Conservation (phyloP, 2,329 filamentous ascomycete genomes). For the Scorias spongiosa region DNA sequence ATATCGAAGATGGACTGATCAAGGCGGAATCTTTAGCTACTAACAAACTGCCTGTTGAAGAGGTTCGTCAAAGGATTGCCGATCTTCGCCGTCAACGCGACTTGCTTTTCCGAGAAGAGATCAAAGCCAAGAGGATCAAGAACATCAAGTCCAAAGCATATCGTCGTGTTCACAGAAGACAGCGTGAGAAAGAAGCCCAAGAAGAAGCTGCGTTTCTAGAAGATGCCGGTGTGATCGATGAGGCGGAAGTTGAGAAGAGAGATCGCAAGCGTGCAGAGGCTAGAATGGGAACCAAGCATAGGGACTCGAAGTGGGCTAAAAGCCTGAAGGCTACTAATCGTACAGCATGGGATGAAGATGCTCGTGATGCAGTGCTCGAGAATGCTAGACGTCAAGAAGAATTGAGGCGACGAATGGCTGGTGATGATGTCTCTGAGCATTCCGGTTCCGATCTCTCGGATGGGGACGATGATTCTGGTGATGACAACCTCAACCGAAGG, state of each 20-base stretch:
- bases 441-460: slow-evolving; percentile 33
- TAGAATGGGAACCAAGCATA: slow-evolving; percentile 70
- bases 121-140: slow-evolving; percentile 81
- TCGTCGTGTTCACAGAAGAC: slow-evolving; percentile 77
- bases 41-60: slow-evolving; percentile 56
- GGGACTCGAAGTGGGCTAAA: slow-evolving; percentile 87
- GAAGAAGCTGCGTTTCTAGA: slow-evolving; percentile 40
- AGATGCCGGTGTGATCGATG: slow-evolving; percentile 43
- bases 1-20: slow-evolving; percentile 47
- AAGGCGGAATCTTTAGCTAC: slow-evolving; percentile 55
- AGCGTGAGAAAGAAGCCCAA: slow-evolving; percentile 44
- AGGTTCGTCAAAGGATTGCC: slow-evolving; percentile 55
- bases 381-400: slow-evolving; percentile 75
- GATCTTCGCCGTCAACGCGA: slow-evolving; percentile 70
- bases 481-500: slow-evolving; percentile 29
- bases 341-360: slow-evolving; percentile 78
- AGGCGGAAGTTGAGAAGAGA: slow-evolving; percentile 48
- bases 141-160: slow-evolving; percentile 99
- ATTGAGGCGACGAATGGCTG: slow-evolving; percentile 62
- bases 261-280: slow-evolving; percentile 70
- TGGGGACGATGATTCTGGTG: slow-evolving; percentile 46
- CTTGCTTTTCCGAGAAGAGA: slow-evolving; percentile 73
- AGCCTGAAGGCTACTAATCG: slow-evolving; percentile 62
- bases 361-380: slow-evolving; percentile 60
- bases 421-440: slow-evolving; percentile 36